Percentiles rank a stretch among this genome's conserved stretches.
Conservation (phyloP, 768 basidiomycete genomes). For the Leccinum truebloodii region DNA sequence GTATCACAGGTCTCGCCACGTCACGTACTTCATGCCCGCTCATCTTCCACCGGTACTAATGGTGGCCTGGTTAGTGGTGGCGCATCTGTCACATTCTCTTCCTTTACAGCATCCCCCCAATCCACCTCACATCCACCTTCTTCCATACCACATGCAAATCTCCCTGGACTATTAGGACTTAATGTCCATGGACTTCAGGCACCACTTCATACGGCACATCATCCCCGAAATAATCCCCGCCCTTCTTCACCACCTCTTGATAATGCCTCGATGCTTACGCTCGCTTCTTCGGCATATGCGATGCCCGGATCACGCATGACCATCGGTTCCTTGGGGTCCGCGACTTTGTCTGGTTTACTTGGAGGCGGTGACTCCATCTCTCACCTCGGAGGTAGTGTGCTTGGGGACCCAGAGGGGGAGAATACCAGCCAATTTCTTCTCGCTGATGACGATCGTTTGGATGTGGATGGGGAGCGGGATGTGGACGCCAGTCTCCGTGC, state of each 20-base stretch:
- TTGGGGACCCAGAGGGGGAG: conserved; percentile 53
- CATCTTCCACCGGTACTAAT: conserved; percentile 56
- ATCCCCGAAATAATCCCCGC: conserved; percentile 94
- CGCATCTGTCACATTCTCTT: conserved; percentile 72
- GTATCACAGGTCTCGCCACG: conserved; percentile 50
- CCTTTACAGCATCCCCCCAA: conserved; percentile 54
- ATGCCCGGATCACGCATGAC: conserved; percentile 57
- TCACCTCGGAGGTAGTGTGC: conserved; percentile 65
- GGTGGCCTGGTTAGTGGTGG: conserved; percentile 47
- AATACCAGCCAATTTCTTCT: conserved; percentile 67
- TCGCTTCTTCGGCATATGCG: conserved; percentile 92
- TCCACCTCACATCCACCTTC: conserved; percentile 48
- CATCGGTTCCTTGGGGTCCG: conserved; percentile 43
- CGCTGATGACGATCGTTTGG: conserved; percentile 65
- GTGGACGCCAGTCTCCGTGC: conserved; percentile 88
- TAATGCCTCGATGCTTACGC: conserved; percentile 89
- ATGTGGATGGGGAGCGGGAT: conserved; percentile 55
- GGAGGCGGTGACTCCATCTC: conserved; percentile 64
- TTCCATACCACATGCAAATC: conserved; percentile 25
- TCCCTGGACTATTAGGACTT: conserved; percentile 30
- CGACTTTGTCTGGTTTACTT: conserved; percentile 50
- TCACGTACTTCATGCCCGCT: conserved; percentile 58
- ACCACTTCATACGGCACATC: conserved; percentile 87
- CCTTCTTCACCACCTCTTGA: conserved; percentile 89
- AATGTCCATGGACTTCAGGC: conserved; percentile 56